phyloP scores from a whole-genome alignment of 805 yeast genomes.

The Priceomyces haplophilus region DNA sequence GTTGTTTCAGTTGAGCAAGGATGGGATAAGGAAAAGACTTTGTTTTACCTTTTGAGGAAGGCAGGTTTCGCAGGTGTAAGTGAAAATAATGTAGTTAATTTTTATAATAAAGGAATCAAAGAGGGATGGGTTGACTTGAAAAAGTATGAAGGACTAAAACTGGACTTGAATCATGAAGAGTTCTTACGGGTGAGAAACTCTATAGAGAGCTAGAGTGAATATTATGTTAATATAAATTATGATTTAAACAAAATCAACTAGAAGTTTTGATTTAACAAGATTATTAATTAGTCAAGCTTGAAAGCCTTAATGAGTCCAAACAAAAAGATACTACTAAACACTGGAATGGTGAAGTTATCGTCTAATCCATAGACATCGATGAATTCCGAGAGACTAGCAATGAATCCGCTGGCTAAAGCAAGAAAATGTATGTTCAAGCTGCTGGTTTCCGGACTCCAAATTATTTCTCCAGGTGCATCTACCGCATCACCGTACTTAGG shows the following conservation, averaged over 20 bases:
- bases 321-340: conserved; percentile 68
- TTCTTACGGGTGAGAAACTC: conserved; percentile 15
- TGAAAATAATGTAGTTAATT: conserved; percentile 15
- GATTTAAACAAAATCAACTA: not conserved
- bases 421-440: conserved; percentile 49
- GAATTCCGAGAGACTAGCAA: conserved; percentile 86
- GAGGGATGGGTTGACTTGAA: conserved; percentile 34
- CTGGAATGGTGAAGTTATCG: conserved; percentile 94
- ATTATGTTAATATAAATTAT: not conserved
- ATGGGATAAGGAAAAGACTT: conserved; percentile 73
- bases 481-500: conserved; percentile 54
- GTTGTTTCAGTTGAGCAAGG: conserved; percentile 85
- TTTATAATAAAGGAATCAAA: conserved; percentile 26
- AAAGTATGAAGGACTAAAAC: conserved; percentile 37
- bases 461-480: conserved; percentile 54
- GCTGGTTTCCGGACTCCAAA: conserved; percentile 66
- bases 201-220: not conserved
- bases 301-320: conserved; percentile 41
- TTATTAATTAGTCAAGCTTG: conserved; percentile 2
- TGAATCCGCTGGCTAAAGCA: conserved; percentile 66
- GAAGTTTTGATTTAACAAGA: no score
- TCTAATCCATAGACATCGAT: conserved; percentile 74
- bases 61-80: conserved; percentile 47
- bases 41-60: conserved; percentile 67
- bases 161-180: conserved; percentile 22